phyloP scores from a whole-genome alignment of 768 basidiomycete genomes.

The Leucocoprinus birnbaumii region DNA sequence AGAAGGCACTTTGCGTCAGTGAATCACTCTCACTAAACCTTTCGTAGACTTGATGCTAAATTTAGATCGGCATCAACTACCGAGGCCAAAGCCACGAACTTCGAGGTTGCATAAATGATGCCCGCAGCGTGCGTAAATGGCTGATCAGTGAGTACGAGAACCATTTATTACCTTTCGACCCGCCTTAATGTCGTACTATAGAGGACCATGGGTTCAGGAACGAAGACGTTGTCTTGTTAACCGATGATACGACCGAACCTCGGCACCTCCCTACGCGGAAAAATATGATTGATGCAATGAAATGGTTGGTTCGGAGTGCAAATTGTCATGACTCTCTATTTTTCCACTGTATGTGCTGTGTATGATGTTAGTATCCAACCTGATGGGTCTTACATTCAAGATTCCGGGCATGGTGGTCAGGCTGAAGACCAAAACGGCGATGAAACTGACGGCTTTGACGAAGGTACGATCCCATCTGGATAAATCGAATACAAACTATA shows the following conservation, averaged over 20 bases:
- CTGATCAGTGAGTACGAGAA: constrained; percentile 44
- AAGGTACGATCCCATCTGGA: constrained; percentile 45
- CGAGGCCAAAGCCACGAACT: constrained; percentile 59
- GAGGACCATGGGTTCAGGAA: constrained; percentile 47
- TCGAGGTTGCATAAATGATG: constrained; percentile 81
- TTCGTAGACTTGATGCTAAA: constrained; percentile 4
- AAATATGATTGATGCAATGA: constrained; percentile 49
- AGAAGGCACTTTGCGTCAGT: constrained; percentile 81
- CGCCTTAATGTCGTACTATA: constrained; percentile 6
- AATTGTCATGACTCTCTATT: constrained; percentile 70
- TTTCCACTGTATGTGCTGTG: constrained; percentile 71
- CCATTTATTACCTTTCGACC: neutral
- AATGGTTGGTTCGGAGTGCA: constrained; percentile 67
- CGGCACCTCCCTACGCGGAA: constrained; percentile 40
- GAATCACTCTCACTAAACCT: neutral
- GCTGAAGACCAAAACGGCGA: constrained; percentile 75
- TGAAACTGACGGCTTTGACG: constrained; percentile 77
- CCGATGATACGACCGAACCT: constrained; percentile 50
- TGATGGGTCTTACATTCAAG: too few species aligned
- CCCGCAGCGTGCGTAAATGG: constrained; percentile 65
- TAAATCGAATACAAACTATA: neutral
- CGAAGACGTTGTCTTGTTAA: constrained; percentile 68
- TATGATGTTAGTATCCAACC: too few species aligned
- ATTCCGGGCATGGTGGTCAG: constrained; percentile 97
- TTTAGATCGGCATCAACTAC: constrained; percentile 81